Conservation (phyloP, 2,329 filamentous ascomycete genomes). For the Xylariaceae sp. region DNA sequence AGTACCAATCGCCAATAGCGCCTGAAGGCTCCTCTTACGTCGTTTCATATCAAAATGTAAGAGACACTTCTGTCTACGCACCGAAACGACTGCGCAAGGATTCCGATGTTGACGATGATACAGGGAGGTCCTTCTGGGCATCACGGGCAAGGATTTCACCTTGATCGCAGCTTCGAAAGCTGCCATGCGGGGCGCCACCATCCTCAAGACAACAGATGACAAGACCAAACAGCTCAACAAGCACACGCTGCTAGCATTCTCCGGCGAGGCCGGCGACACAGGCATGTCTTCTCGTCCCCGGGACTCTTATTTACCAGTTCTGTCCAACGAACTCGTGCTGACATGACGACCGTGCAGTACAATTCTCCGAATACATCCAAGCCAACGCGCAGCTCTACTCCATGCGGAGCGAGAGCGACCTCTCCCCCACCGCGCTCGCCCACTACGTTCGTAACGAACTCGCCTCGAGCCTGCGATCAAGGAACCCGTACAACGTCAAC, state of each 20-base stretch:
- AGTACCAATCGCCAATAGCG: background rate
- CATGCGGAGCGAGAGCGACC: slow-evolving; percentile 93
- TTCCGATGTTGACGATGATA: slow-evolving; percentile 1
- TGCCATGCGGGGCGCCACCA: slow-evolving; percentile 92
- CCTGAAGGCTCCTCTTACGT: slow-evolving; percentile 4
- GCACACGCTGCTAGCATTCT: slow-evolving; percentile 91
- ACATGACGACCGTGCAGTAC: slow-evolving; percentile 53
- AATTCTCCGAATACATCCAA: slow-evolving; percentile 99
- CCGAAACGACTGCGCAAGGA: background rate
- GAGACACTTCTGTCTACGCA: background rate
- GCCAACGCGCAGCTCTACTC: slow-evolving; percentile 97
- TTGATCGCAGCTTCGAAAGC: slow-evolving; percentile 97
- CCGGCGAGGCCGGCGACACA: slow-evolving; percentile 93
- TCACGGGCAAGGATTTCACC: slow-evolving; percentile 99
- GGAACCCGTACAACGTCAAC: slow-evolving; percentile 96
- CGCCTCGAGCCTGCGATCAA: slow-evolving; percentile 80
- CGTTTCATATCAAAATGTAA: slow-evolving; percentile 18
- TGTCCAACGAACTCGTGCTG: slow-evolving; percentile 1
- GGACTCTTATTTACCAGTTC: background rate
- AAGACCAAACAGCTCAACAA: slow-evolving; percentile 92
- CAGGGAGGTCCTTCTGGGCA: slow-evolving; percentile 96
- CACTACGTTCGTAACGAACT: slow-evolving; percentile 93
- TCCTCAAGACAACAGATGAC: slow-evolving; percentile 93
- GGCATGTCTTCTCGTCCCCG: slow-evolving; percentile 45
- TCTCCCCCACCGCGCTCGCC: slow-evolving; percentile 82